These are phyloP conservation scores for Auricularia sp. DNA, from an alignment of 768 basidiomycete genomes.

Conservation along the genomic window DNA sequence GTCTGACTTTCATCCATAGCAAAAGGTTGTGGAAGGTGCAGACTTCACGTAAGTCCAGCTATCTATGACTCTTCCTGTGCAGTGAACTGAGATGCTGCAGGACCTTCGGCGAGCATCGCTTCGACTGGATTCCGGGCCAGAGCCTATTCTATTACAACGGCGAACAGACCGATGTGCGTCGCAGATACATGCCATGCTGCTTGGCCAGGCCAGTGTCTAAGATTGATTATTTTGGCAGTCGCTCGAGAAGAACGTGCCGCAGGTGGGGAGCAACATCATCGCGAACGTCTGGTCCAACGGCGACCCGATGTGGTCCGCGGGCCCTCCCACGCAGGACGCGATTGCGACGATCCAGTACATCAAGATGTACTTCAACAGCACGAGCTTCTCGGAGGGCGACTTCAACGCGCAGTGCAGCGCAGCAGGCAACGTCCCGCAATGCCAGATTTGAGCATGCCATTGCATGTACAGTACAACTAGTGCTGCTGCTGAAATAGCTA, in stretches of 20 bases:
- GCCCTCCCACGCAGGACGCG: slow-evolving; percentile 14
- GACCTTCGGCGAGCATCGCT: slow-evolving; percentile 12
- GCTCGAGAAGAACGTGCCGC: slow-evolving; percentile 12
- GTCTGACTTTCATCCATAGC: background rate
- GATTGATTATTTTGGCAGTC: background rate
- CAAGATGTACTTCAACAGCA: slow-evolving; percentile 15
- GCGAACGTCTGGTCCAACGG: slow-evolving; percentile 13
- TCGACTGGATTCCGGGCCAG: slow-evolving; percentile 11
- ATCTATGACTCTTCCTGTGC: background rate
- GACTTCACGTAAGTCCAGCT: slow-evolving; percentile 12
- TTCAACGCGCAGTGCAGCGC: slow-evolving; percentile 10
- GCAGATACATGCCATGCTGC: no score
- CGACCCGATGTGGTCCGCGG: slow-evolving; percentile 8
- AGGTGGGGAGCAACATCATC: slow-evolving; percentile 3
- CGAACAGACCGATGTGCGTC: background rate
- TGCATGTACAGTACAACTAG: background rate
- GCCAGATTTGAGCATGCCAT: background rate
- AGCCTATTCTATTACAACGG: slow-evolving; percentile 9
- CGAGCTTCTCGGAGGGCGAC: background rate
- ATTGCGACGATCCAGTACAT: slow-evolving; percentile 11
- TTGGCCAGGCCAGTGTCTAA: no score
- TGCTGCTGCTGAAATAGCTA: no score
- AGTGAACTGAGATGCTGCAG: background rate
- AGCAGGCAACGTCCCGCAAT: slow-evolving; percentile 7
- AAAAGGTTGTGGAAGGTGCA: slow-evolving; percentile 1